Evolutionary conservation across 2,329 filamentous ascomycete species (phyloP).

Genomic region (Penicillium sp.): DNA sequence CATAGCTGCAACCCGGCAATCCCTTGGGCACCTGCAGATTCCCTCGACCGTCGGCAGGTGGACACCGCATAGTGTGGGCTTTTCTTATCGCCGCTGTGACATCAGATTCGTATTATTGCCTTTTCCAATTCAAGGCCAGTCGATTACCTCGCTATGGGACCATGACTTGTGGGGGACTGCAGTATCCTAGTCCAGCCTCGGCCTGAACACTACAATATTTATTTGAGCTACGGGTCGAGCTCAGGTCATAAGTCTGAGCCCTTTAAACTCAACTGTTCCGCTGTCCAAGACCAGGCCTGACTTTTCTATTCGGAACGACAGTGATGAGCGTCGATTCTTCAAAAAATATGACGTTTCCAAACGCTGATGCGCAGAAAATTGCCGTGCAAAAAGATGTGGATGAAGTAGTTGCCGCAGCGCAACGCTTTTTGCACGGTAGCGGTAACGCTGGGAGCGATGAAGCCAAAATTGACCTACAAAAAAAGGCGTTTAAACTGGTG

Average conservation of each 20-base stretch:
- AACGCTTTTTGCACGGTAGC: not conserved
- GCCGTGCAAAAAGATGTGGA: not conserved
- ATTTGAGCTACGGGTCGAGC: not conserved
- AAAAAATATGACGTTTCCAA: not conserved
- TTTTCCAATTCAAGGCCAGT: not conserved
- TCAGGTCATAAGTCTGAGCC: no score
- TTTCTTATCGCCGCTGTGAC: not conserved
- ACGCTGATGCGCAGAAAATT: not conserved
- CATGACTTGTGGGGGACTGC: not conserved
- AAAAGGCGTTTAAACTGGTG: slow-evolving; percentile 7
- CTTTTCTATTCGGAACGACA: not conserved
- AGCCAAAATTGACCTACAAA: not conserved
- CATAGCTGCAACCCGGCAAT: not conserved
- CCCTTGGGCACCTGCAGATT: not conserved
- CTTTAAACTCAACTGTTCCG: no score
- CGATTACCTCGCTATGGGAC: not conserved
- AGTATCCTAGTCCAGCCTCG: not conserved
- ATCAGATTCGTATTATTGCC: not conserved
- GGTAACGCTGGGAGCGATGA: not conserved
- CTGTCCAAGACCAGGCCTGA: no score
- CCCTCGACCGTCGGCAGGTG: not conserved
- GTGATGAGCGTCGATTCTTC: not conserved
- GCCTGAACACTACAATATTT: not conserved
- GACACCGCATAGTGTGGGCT: not conserved
- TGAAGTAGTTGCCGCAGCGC: not conserved